Conservation (phyloP, 805 yeast genomes). For the Helenozyma rhizophorensis region DNA sequence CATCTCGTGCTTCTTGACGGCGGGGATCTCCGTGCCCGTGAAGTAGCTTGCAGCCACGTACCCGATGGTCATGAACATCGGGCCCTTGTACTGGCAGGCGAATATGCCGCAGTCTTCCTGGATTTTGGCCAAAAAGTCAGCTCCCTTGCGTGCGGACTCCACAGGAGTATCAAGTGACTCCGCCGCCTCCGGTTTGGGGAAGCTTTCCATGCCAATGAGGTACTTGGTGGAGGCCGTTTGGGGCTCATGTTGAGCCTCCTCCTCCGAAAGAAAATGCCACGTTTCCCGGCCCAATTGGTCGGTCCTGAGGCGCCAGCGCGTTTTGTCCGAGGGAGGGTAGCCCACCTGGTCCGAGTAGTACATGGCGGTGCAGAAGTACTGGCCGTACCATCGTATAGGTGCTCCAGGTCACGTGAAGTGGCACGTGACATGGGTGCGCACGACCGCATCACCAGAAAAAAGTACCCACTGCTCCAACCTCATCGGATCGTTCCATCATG, state of each 20-base stretch:
- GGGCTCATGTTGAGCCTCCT: slow-evolving; percentile 36
- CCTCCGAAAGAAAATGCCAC: slow-evolving; percentile 63
- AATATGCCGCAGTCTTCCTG: slow-evolving; percentile 79
- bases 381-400: not conserved
- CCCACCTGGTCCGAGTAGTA: slow-evolving; percentile 70
- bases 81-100: slow-evolving; percentile 94
- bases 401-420: not conserved
- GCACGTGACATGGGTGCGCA: slow-evolving; percentile 1
- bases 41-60: slow-evolving; percentile 72
- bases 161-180: slow-evolving; percentile 40
- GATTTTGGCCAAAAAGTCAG: slow-evolving; percentile 59
- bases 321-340: slow-evolving; percentile 61
- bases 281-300: slow-evolving; percentile 71
- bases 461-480: not conserved
- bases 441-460: not conserved
- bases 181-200: slow-evolving; percentile 33
- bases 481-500: slow-evolving; percentile 11
- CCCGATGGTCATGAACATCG: slow-evolving; percentile 95
- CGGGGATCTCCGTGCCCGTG: slow-evolving; percentile 64
- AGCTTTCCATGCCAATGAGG: slow-evolving; percentile 40
- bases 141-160: slow-evolving; percentile 71
- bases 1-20: slow-evolving; percentile 61
- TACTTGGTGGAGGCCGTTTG: slow-evolving; percentile 58
- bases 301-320: slow-evolving; percentile 69
- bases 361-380: slow-evolving; percentile 4